These are phyloP conservation scores for Penicillium ucsense DNA, from an alignment of 495 filamentous ascomycete genomes.

Conservation along the genomic window DNA sequence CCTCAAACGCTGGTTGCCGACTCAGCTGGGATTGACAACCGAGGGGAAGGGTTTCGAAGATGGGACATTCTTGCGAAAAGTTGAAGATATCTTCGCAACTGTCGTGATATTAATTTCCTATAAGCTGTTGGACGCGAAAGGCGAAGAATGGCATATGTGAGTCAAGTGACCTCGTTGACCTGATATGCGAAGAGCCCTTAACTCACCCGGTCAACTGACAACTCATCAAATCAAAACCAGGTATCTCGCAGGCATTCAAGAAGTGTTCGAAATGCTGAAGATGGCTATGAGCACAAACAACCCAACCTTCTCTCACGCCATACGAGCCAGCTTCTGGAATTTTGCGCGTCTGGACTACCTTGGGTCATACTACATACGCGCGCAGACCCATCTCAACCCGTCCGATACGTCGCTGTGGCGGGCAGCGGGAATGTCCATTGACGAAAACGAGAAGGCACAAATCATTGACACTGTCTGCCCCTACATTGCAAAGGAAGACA, in stretches of 20 bases:
- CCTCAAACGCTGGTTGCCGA: constrained; percentile 19
- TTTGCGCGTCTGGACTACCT: constrained; percentile 32
- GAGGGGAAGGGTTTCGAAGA: constrained; percentile 6
- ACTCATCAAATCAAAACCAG: constrained; percentile 4
- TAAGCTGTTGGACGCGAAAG: constrained; percentile 24
- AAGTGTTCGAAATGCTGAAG: constrained; percentile 16
- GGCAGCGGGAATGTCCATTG: constrained; percentile 26
- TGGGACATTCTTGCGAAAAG: constrained; percentile 11
- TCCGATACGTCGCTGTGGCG: constrained; percentile 25
- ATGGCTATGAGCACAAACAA: background rate
- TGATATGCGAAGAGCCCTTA: too few species aligned
- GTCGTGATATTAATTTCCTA: constrained; percentile 23
- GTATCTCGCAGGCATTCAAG: constrained; percentile 22
- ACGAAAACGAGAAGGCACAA: constrained; percentile 18
- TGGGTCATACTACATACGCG: constrained; percentile 27
- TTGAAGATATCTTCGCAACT: constrained; percentile 26
- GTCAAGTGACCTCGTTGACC: background rate
- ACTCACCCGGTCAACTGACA: too few species aligned
- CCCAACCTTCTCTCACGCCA: constrained; percentile 18
- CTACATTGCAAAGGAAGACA: constrained; percentile 19
- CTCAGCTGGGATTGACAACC: background rate
- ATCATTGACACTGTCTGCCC: background rate
- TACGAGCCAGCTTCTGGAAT: constrained; percentile 32
- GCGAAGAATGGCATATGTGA: constrained; percentile 30
- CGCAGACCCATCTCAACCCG: constrained; percentile 23